Evolutionary conservation across 1,284 basidiomycete genomes (phyloP).

Genomic region (Irpex sp.): DNA sequence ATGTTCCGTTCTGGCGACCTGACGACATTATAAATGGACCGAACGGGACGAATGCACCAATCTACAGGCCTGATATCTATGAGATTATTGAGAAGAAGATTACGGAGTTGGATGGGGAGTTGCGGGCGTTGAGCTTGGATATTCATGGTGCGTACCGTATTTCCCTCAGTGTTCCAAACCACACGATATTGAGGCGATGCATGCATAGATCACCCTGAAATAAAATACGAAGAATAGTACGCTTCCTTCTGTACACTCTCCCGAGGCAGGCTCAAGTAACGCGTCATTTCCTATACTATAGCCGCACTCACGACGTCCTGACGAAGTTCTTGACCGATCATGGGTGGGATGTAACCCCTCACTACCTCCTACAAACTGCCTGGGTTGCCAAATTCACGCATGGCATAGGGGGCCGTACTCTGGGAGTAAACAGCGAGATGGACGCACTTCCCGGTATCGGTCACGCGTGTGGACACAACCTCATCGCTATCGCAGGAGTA

Average conservation of each 20-base stretch:
- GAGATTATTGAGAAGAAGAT: conserved; percentile 56
- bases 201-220: conserved; percentile 24
- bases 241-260: conserved; percentile 15
- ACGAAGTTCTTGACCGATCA: conserved; percentile 55
- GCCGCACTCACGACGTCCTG: conserved; percentile 50
- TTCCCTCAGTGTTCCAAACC: background rate
- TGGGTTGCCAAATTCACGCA: conserved; percentile 71
- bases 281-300: conserved; percentile 25
- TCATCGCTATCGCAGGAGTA: conserved; percentile 81
- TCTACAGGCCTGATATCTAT: conserved; percentile 34
- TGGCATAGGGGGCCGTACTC: conserved; percentile 54
- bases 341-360: conserved; percentile 59
- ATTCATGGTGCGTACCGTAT: conserved; percentile 49
- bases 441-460: conserved; percentile 63
- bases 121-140: conserved; percentile 58
- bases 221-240: conserved; percentile 27
- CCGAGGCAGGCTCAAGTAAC: background rate
- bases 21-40: background rate
- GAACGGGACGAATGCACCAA: conserved; percentile 8
- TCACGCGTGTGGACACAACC: conserved; percentile 84
- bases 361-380: conserved; percentile 72
- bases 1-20: conserved; percentile 10
- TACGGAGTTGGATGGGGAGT: conserved; percentile 44
- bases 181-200: background rate
- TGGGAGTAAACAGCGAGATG: conserved; percentile 75